These are phyloP conservation scores for Phaeoacremonium minimum DNA, from an alignment of 2,329 filamentous ascomycete genomes.

Conservation along the genomic window DNA sequence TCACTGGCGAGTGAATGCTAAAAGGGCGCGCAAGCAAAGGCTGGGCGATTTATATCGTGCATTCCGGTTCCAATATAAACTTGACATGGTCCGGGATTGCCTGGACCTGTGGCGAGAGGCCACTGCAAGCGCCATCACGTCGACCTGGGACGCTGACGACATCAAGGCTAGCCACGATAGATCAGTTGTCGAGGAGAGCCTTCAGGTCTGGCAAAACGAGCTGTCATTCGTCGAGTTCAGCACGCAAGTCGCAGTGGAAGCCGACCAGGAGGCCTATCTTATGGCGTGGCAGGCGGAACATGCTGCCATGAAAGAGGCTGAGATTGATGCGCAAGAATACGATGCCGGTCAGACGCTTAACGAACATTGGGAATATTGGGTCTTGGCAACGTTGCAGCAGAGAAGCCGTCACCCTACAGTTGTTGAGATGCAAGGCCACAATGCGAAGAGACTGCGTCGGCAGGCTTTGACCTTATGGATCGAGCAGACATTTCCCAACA, in stretches of 20 bases:
- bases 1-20: conserved; percentile 13
- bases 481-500: conserved; percentile 12
- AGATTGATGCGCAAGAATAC: conserved; percentile 17
- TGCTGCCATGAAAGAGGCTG: conserved; percentile 12
- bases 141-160: conserved; percentile 15
- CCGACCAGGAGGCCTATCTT: conserved; percentile 18
- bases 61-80: conserved; percentile 17
- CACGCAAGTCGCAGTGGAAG: conserved; percentile 16
- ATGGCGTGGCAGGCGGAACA: conserved; percentile 15
- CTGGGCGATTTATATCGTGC: conserved; percentile 15
- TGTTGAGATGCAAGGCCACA: conserved; percentile 14
- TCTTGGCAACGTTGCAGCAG: conserved; percentile 17
- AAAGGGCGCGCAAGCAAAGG: conserved; percentile 13
- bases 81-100: conserved; percentile 14
- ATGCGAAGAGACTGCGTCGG: conserved; percentile 13
- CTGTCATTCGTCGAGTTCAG: conserved; percentile 11
- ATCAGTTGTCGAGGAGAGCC: conserved; percentile 15
- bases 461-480: conserved; percentile 18
- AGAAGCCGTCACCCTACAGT: conserved; percentile 15
- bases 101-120: conserved; percentile 16
- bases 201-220: conserved; percentile 14
- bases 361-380: conserved; percentile 17
- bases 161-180: conserved; percentile 16
- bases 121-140: conserved; percentile 12
- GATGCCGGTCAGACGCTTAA: conserved; percentile 15